phyloP scores from a whole-genome alignment of 2,329 filamentous ascomycete species.

The Teratosphaeria zuluensis region DNA sequence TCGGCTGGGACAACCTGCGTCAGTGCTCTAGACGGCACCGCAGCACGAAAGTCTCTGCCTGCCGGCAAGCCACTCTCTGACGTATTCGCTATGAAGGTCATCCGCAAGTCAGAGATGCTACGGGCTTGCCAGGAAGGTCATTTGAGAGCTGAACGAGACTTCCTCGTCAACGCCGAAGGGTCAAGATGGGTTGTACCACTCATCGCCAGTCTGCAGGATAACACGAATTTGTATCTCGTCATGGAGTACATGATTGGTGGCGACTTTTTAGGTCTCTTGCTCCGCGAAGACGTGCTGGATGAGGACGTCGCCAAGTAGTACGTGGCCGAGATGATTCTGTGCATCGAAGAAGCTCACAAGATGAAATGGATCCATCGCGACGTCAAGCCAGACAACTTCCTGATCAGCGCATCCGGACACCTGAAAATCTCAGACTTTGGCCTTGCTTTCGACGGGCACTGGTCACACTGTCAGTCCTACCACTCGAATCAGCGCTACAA shows the following conservation, averaged over 20 bases:
- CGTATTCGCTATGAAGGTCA: constrained; percentile 94
- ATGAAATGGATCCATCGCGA: constrained; percentile 90
- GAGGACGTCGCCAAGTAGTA: constrained; percentile 78
- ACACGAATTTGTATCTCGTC: constrained; percentile 74
- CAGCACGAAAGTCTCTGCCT: constrained; percentile 14
- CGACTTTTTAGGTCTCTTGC: constrained; percentile 79
- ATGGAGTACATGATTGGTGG: constrained; percentile 99
- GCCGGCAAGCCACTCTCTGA: constrained; percentile 36
- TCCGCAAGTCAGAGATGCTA: constrained; percentile 88
- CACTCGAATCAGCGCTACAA: constrained; percentile 75
- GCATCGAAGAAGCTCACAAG: constrained; percentile 82
- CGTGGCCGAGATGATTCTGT: constrained; percentile 89
- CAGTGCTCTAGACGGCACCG: constrained; percentile 16
- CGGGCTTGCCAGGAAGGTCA: constrained; percentile 87
- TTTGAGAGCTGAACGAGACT: constrained; percentile 80
- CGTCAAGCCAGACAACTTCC: constrained; percentile 94
- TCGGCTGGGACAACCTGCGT: constrained; percentile 26
- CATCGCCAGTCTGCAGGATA: constrained; percentile 81
- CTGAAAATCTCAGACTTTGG: constrained; percentile 96
- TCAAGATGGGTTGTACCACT: constrained; percentile 85
- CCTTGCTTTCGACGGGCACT: constrained; percentile 88
- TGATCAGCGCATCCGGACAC: constrained; percentile 80
- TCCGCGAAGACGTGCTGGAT: constrained; percentile 72
- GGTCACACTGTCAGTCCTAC: constrained; percentile 82
- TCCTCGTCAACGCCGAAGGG: constrained; percentile 79